Conservation (phyloP, 2,329 filamentous ascomycete genomes). For the Talaromyces pinophilus region DNA sequence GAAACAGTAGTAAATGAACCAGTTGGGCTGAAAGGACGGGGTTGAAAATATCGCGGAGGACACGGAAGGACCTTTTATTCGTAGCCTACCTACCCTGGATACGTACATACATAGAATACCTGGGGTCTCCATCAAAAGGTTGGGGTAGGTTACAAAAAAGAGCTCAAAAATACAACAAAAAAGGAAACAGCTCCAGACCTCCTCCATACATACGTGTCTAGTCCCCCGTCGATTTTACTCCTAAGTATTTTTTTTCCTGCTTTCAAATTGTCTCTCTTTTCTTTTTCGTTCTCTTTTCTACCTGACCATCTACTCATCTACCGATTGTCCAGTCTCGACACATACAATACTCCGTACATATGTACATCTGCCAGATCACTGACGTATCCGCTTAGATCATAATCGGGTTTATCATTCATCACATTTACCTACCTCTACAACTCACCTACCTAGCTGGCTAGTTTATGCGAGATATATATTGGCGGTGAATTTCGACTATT, state of each 20-base stretch:
- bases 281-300: neutral
- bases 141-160: neutral
- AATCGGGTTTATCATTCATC: constrained; percentile 4
- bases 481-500: neutral
- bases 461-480: neutral
- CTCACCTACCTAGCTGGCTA: neutral
- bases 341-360: neutral
- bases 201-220: neutral
- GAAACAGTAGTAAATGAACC: neutral
- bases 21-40: constrained; percentile 2
- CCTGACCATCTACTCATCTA: neutral
- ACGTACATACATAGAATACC: neutral
- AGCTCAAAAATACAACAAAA: neutral
- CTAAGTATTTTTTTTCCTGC: neutral
- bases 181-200: neutral
- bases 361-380: constrained; percentile 4
- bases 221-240: neutral
- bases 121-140: neutral
- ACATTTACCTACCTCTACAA: constrained; percentile 1
- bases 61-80: neutral
- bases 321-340: neutral
- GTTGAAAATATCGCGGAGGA: neutral
- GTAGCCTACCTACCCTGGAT: neutral
- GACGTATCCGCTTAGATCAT: constrained; percentile 7
- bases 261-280: neutral